phyloP scores from a whole-genome alignment of 2,329 filamentous ascomycete genomes.

The Colletotrichum sidae region DNA sequence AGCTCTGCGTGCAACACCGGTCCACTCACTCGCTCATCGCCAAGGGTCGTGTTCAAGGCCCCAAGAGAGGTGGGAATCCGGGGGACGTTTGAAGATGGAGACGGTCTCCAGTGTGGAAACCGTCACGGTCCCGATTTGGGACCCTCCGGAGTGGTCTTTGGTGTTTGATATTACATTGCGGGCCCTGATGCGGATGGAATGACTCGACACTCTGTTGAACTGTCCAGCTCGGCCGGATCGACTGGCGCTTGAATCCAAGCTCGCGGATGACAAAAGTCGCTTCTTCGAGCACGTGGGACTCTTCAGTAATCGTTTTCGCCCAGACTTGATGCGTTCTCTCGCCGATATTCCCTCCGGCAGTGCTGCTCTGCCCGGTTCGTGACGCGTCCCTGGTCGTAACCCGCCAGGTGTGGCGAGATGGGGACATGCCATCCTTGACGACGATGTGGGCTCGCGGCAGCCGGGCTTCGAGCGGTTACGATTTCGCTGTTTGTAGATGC shows the following conservation, averaged over 20 bases:
- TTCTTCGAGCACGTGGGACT: constrained; percentile 20
- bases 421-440: background rate
- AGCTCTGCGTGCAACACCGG: background rate
- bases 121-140: constrained; percentile 2
- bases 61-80: constrained; percentile 18
- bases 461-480: background rate
- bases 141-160: background rate
- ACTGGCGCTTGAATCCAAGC: constrained; percentile 4
- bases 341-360: background rate
- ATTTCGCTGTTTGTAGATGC: constrained; percentile 2
- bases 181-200: constrained; percentile 5
- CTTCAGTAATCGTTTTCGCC: background rate
- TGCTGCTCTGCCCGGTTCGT: background rate
- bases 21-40: constrained; percentile 18
- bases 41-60: constrained; percentile 12
- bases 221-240: background rate
- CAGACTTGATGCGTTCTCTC: background rate
- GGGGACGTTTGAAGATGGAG: constrained; percentile 12
- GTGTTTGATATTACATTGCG: constrained; percentile 6
- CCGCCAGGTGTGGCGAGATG: background rate
- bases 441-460: constrained; percentile 1
- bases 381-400: constrained; percentile 4
- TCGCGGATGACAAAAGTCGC: background rate
- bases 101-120: constrained; percentile 3
- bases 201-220: constrained; percentile 16